A percentile compares a stretch with the other conserved stretches of the same genome.
Conservation (phyloP, 2,329 filamentous ascomycete genomes). For the Ceratocystis albifundus region DNA sequence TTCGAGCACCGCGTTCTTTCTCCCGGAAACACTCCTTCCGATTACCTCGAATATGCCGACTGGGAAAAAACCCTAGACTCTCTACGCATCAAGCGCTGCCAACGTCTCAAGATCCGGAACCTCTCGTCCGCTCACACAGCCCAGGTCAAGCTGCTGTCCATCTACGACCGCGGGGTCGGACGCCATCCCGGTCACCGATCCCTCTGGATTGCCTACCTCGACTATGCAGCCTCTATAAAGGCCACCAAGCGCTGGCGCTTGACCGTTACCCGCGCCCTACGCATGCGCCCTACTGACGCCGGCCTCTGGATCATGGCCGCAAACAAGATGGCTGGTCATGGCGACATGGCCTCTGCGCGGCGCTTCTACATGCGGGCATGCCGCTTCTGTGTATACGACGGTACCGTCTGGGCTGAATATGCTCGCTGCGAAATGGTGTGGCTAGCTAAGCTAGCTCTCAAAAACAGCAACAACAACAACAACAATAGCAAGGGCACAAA, state of each 20-base stretch:
- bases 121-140: conserved; percentile 55
- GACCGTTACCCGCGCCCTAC: conserved; percentile 56
- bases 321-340: conserved; percentile 62
- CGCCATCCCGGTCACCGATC: conserved; percentile 71
- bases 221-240: conserved; percentile 60
- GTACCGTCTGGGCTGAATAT: conserved; percentile 76
- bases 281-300: conserved; percentile 73
- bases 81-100: conserved; percentile 70
- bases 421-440: conserved; percentile 87
- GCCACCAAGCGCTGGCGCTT: conserved; percentile 55
- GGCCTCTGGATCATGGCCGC: conserved; percentile 82
- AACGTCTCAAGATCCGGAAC: conserved; percentile 63
- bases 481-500: conserved; percentile 33
- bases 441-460: conserved; percentile 61
- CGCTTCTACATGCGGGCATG: conserved; percentile 80
- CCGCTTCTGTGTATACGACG: conserved; percentile 71
- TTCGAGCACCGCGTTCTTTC: conserved; percentile 87
- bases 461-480: conserved; percentile 44
- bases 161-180: conserved; percentile 74
- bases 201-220: conserved; percentile 84
- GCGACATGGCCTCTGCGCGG: conserved; percentile 76
- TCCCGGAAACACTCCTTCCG: conserved; percentile 60
- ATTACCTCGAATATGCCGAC: conserved; percentile 73
- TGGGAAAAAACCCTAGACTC: conserved; percentile 61
- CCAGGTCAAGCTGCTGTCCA: conserved; percentile 73